Evolutionary conservation across 257 asterid genomes (phyloP), one percentile per base, ranked within the genome.

Genomic region (Gardenia jasminoides): DNA sequence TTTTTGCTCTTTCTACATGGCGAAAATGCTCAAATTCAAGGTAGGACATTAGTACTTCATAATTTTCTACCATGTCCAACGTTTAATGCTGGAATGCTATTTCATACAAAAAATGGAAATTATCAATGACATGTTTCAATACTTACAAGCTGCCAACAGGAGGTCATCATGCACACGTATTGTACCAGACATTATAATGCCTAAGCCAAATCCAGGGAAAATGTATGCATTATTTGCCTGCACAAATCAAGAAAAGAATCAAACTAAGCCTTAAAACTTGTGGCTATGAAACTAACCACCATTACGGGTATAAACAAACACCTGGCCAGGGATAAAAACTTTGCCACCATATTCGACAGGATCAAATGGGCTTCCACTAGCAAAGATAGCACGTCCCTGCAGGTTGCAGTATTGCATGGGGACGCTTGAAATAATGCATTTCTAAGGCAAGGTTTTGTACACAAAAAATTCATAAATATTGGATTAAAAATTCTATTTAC

Each of bases 61-160:
- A 39, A 4, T 41, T 22, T 69, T 46, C 30, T n/a, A 41, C 41
- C 6, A 24, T 39, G 6, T 52, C 58, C 22, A 16, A 52, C 6
- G 44, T 20, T 1, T 10, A 24, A 41, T 69, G 28, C 20, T 43
- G 46, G 16, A 54, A 58, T 3, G 16, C 0, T 36, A 22, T 30
- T 52, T 33, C 3, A 19, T 74, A 6, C 65, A 13, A n/a, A 9
- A 3, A 54, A 54, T 17, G 31, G 47, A 54, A 36, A 74, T 20
- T 16, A 9, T 8, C 9, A 70, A 46, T 67, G 41, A 16, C 36
- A 30, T 22, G 43, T 75, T 76, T 13, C 43, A 48, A 74, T 7
- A 88, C 97, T 94, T 84, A 94, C 98, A 94, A 74, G 98, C 98
- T 78, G 93, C 96, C 59, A 94, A 86, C 81, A 94, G 97, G 97